These are phyloP conservation scores for Melanogaster broomeanus DNA, from an alignment of 768 basidiomycete genomes.

Conservation along the genomic window DNA sequence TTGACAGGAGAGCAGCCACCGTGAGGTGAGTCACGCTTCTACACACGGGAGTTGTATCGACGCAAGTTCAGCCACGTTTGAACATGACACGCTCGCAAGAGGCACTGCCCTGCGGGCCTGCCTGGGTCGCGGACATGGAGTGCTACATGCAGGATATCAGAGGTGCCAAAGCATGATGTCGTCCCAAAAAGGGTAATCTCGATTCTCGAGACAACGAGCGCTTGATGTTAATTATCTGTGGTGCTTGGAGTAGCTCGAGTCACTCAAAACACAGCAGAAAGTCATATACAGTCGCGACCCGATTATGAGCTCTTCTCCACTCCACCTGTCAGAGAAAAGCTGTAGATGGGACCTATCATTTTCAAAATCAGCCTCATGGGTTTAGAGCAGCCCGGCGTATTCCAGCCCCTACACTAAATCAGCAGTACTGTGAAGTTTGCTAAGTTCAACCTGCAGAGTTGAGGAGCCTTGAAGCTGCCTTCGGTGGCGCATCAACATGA, in stretches of 20 bases:
- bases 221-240: background rate
- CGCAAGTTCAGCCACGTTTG: conserved; percentile 4
- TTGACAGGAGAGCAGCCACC: background rate
- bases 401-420: background rate
- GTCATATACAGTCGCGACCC: background rate
- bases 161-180: conserved; percentile 5
- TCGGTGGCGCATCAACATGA: conserved; percentile 25
- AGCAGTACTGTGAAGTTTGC: background rate
- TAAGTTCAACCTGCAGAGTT: background rate
- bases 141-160: conserved; percentile 17
- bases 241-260: too few relatives aligned
- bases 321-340: conserved; percentile 5
- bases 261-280: background rate
- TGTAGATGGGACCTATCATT: conserved; percentile 3
- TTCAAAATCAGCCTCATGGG: background rate
- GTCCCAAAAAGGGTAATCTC: conserved; percentile 7
- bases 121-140: conserved; percentile 6
- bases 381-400: background rate
- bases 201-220: background rate
- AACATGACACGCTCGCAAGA: conserved; percentile 1
- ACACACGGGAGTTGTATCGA: conserved; percentile 14
- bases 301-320: background rate
- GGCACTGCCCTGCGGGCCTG: background rate
- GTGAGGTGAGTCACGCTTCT: conserved; percentile 19
- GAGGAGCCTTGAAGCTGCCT: conserved; percentile 5